Evolutionary conservation across 352 stramenopile species (phyloP).

Genomic region (Globisporangium abappressorium): DNA sequence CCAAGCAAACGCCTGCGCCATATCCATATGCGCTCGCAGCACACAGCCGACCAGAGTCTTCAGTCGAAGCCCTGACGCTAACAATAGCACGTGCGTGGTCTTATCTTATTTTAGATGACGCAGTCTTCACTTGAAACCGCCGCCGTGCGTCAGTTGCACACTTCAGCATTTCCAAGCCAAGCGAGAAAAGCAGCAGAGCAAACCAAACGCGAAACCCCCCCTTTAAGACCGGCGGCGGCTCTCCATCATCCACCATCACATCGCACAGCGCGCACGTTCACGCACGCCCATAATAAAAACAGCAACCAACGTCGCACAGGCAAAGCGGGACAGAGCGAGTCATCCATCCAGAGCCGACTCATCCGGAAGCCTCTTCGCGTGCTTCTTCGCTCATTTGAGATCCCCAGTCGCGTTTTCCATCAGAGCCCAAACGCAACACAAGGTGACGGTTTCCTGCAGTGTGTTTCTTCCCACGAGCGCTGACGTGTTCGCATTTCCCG

Average conservation of each 20-base stretch:
- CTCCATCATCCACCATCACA: neutral
- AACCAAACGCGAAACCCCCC: neutral
- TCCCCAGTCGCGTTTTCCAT: neutral
- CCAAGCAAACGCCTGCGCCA: neutral
- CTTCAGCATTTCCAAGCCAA: conserved; percentile 1
- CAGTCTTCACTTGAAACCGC: neutral
- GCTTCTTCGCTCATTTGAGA: neutral
- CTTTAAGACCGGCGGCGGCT: neutral
- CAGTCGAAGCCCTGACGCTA: neutral
- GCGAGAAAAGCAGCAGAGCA: neutral
- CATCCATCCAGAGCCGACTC: neutral
- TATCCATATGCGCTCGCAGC: conserved; percentile 2
- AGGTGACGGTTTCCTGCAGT: neutral
- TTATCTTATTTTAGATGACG: neutral
- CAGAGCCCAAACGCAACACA: neutral
- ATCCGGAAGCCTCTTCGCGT: conserved; percentile 2
- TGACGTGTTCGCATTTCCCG: neutral
- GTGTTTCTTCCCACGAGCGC: neutral
- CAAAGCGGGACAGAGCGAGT: neutral
- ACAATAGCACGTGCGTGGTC: neutral
- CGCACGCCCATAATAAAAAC: neutral
- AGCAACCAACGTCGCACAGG: neutral
- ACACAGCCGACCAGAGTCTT: neutral
- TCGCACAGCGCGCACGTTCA: neutral
- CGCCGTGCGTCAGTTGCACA: conserved; percentile 6